These are phyloP conservation scores for Veloporphyrellus conicus DNA, from an alignment of 1,284 basidiomycete genomes.

Conservation along the genomic window DNA sequence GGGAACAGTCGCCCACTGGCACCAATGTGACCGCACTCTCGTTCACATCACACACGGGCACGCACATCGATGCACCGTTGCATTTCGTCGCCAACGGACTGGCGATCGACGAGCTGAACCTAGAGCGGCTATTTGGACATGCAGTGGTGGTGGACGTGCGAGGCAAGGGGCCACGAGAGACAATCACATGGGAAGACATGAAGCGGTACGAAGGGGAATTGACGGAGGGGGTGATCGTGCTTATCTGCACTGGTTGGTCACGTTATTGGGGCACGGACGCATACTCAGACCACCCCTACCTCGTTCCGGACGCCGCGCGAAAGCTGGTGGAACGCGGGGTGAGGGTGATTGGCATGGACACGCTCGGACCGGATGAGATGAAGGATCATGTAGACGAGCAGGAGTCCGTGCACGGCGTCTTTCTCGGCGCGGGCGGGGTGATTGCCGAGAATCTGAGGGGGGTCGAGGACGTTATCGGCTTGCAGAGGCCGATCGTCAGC, in stretches of 20 bases:
- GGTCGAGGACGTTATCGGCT: constrained; percentile 41
- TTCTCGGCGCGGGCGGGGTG: constrained; percentile 52
- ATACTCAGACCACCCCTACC: constrained; percentile 59
- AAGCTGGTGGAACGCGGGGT: constrained; percentile 49
- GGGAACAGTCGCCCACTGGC: not conserved
- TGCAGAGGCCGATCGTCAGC: constrained; percentile 43
- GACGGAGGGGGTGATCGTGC: constrained; percentile 37
- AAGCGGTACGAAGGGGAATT: constrained; percentile 28
- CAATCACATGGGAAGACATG: constrained; percentile 49
- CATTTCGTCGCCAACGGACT: constrained; percentile 54
- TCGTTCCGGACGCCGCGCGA: constrained; percentile 47
- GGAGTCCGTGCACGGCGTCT: constrained; percentile 44
- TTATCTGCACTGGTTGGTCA: constrained; percentile 62
- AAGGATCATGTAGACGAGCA: constrained; percentile 30
- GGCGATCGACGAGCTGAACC: constrained; percentile 51
- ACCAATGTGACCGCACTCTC: constrained; percentile 20
- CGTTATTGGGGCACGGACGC: constrained; percentile 44
- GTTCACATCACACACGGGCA: constrained; percentile 42
- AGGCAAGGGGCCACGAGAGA: constrained; percentile 38
- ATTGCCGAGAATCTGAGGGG: constrained; percentile 66
- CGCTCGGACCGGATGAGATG: constrained; percentile 58
- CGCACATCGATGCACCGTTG: constrained; percentile 68
- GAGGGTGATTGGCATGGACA: constrained; percentile 55
- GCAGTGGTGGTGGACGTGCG: constrained; percentile 49
- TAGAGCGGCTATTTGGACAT: constrained; percentile 46